phyloP scores from a whole-genome alignment of 1,139 yeast species.

The Yarrowia galli region DNA sequence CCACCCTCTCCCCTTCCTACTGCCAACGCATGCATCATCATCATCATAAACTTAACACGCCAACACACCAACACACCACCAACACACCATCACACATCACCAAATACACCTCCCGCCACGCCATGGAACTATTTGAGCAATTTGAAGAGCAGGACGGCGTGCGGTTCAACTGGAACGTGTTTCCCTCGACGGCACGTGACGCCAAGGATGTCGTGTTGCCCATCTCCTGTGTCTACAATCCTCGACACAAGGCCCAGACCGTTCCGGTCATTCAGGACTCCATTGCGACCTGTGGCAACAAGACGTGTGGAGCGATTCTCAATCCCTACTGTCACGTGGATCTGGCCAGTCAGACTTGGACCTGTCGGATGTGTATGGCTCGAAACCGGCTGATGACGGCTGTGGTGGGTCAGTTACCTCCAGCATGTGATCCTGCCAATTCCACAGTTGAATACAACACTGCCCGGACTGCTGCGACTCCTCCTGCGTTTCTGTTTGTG shows the following conservation, averaged over 20 bases:
- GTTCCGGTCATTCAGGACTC: slow-evolving; percentile 54
- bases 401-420: slow-evolving; percentile 47
- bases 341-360: slow-evolving; percentile 60
- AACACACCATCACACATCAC: no score
- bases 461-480: slow-evolving; percentile 54
- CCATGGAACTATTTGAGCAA: slow-evolving; percentile 32
- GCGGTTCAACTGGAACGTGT: slow-evolving; percentile 69
- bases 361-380: slow-evolving; percentile 67
- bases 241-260: slow-evolving; percentile 60
- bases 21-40: no score
- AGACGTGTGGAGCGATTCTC: slow-evolving; percentile 62
- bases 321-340: slow-evolving; percentile 63
- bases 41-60: neutral
- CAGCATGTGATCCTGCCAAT: slow-evolving; percentile 52
- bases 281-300: slow-evolving; percentile 60
- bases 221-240: slow-evolving; percentile 70
- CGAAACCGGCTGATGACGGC: slow-evolving; percentile 60
- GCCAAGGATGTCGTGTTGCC: slow-evolving; percentile 68
- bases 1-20: no score
- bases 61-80: neutral
- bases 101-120: no score
- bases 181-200: slow-evolving; percentile 68
- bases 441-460: slow-evolving; percentile 69
- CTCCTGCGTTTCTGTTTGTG: slow-evolving; percentile 64
- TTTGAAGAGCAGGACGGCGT: slow-evolving; percentile 73